Conservation (phyloP, 1,284 basidiomycete genomes). For the Puccinia brachypodii region DNA sequence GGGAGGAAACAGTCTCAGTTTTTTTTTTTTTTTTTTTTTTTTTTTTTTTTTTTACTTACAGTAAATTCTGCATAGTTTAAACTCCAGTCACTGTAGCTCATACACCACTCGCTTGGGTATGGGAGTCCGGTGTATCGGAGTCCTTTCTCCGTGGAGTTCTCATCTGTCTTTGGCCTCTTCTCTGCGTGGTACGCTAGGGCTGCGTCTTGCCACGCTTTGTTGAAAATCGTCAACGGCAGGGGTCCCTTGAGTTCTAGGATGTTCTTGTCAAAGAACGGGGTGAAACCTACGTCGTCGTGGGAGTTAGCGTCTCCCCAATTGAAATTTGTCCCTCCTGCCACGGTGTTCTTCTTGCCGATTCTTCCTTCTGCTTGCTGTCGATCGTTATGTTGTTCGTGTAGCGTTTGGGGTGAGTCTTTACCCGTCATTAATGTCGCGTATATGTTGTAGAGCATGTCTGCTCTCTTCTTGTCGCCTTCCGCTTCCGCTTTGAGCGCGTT, state of each 20-base stretch:
- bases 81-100: neutral
- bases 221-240: neutral
- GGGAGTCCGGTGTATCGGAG: neutral
- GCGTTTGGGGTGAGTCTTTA: too few species aligned
- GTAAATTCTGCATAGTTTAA: neutral
- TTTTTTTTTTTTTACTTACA: neutral
- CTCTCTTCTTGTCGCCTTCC: too few species aligned
- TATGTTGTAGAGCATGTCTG: too few species aligned
- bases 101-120: neutral
- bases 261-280: conserved; percentile 9
- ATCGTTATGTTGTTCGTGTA: too few species aligned
- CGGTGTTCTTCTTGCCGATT: neutral
- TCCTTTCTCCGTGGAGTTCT: neutral
- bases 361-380: too few species aligned
- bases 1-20: neutral
- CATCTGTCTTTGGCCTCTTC: neutral
- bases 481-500: too few species aligned
- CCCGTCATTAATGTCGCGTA: too few species aligned
- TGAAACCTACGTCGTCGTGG: neutral
- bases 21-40: neutral
- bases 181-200: neutral
- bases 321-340: neutral
- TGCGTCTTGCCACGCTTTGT: neutral
- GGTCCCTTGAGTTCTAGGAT: neutral
- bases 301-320: neutral